Base-by-base conservation (phyloP, 1,284 basidiomycete species). In the Malassezia yamatoensis region DNA sequence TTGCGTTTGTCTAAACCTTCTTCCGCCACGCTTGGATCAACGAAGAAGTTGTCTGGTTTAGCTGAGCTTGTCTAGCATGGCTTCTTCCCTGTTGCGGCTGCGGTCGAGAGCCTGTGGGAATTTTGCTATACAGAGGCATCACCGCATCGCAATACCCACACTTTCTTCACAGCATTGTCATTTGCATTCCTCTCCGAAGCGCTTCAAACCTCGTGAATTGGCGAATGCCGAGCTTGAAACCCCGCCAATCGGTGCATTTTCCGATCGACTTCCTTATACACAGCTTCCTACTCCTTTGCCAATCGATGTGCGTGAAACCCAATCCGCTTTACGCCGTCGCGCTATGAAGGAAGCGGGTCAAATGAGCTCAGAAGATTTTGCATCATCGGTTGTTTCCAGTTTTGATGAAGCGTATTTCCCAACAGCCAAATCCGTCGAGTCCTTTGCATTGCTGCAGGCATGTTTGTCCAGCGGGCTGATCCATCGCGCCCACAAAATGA, bases 401-500 rank as follows among this genome's bases (percentile, higher is more conserved):
- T 39, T 50, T 21, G 60, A 72, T 52, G 62, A 68, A 42, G 48
- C 46, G 10, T 61, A 63, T 62, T 72, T 64, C 37, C 66, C 67
- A 5, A 64, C 67, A 9, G 52, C 60, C 18, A 61, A 58, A 34
- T 38, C 60, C 18, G 53, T 66, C 50, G 70, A 72, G 45, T 66
- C 51, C 35, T 37, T 67, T 21, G 59, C 67, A 41, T 62, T 72
- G 39, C 64, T 72, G 46, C 64, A 66, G 35, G 70, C 70, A 3
- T 71, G 70, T 56, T 58, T 72, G 16, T 61, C 63, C 21, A 67
- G 67, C 8, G 68, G 68, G 6, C 63, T 72, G 43, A 60, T 67
- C 49, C 60, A 53, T 18, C 63, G 70, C 48, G 70, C 68, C 3
- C 61, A 67, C 59, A 68, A 68, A 43, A 58, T 72, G 32, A 69